These are phyloP conservation scores for Priceomyces haplophilus DNA, from an alignment of 805 yeast species.

Conservation along the genomic window DNA sequence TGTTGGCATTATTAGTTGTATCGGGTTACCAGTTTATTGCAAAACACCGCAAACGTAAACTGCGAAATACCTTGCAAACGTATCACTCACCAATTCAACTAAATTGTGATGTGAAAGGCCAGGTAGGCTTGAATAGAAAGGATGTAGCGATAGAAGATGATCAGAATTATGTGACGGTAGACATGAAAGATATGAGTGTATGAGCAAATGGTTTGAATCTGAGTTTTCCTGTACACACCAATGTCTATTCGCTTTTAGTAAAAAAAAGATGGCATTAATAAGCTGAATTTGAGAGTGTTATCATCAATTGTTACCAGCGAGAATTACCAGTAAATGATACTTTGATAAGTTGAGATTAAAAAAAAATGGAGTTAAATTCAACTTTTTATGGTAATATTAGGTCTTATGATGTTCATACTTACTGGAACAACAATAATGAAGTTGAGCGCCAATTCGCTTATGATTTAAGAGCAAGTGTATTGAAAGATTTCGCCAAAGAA, in stretches of 20 bases:
- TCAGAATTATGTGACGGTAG: constrained; percentile 19
- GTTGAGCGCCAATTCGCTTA: constrained; percentile 33
- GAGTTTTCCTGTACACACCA: not conserved
- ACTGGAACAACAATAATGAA: constrained; percentile 39
- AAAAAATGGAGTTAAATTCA: not conserved
- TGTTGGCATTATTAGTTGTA: constrained; percentile 21
- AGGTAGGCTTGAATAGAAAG: not conserved
- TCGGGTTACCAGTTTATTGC: constrained; percentile 9
- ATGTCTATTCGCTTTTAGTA: too few species aligned
- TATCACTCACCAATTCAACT: not conserved
- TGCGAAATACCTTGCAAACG: not conserved
- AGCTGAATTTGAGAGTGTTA: too few species aligned
- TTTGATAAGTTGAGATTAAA: not conserved
- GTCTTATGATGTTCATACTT: constrained; percentile 57
- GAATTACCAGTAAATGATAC: too few species aligned
- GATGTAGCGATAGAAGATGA: constrained; percentile 1
- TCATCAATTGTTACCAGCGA: too few species aligned
- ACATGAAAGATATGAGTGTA: constrained; percentile 15
- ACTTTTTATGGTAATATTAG: constrained; percentile 19
- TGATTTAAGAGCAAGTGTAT: constrained; percentile 38
- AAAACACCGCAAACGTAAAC: not conserved
- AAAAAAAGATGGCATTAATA: too few species aligned
- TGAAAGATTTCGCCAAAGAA: constrained; percentile 41
- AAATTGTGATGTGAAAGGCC: not conserved
- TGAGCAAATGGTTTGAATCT: not conserved